Evolutionary conservation across 2,329 filamentous ascomycete species (phyloP).

Genomic region (Corinectria fuckeliana): DNA sequence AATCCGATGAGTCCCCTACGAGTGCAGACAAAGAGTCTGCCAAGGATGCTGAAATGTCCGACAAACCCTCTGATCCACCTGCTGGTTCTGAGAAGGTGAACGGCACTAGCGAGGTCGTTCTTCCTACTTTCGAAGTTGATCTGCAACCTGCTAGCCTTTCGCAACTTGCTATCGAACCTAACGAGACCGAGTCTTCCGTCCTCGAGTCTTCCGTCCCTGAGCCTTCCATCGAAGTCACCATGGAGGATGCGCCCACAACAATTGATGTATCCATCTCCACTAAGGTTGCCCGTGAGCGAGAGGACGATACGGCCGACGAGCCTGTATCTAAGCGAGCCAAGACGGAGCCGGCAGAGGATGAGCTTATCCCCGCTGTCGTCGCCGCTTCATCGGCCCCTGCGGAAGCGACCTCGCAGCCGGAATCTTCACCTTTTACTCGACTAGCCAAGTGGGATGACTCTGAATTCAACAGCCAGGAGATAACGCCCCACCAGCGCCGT

Average conservation of each 20-base stretch:
- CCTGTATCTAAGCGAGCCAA: constrained; percentile 83
- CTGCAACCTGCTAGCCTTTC: constrained; percentile 47
- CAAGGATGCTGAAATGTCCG: constrained; percentile 31
- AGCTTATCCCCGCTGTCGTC: constrained; percentile 27
- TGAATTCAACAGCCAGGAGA: constrained; percentile 52
- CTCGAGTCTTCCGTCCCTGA: constrained; percentile 37
- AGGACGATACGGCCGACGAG: constrained; percentile 71
- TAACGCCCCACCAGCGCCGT: constrained; percentile 66
- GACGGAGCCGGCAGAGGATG: constrained; percentile 64
- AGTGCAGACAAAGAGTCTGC: constrained; percentile 28
- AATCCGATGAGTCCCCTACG: constrained; percentile 12
- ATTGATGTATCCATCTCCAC: constrained; percentile 44
- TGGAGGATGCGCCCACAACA: constrained; percentile 54
- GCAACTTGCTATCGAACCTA: constrained; percentile 47
- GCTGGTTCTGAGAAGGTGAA: constrained; percentile 20
- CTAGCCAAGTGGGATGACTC: constrained; percentile 51
- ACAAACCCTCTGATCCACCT: constrained; percentile 15
- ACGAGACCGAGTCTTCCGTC: constrained; percentile 39
- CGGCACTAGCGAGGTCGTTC: constrained; percentile 17
- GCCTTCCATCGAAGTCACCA: constrained; percentile 52
- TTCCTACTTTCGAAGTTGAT: constrained; percentile 44
- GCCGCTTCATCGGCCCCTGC: constrained; percentile 24
- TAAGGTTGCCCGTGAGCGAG: constrained; percentile 77
- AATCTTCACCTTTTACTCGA: constrained; percentile 37
- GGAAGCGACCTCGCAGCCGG: constrained; percentile 28